Conservation (phyloP, 306 rosid species). For the Alnus glutinosa region DNA sequence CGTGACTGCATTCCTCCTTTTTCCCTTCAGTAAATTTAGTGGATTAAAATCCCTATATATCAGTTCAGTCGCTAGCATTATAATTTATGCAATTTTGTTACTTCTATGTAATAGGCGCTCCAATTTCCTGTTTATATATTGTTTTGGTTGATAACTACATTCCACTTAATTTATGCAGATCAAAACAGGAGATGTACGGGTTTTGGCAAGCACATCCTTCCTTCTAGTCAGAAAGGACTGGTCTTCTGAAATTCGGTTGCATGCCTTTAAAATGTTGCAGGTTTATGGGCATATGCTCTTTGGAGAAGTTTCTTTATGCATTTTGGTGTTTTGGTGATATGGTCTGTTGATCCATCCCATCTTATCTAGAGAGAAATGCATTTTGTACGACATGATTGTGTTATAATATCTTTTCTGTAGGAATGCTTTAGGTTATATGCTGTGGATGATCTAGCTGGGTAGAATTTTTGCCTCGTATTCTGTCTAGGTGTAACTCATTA, state of each 20-base stretch:
- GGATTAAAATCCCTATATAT: background rate
- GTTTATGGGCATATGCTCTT: constrained; percentile 40
- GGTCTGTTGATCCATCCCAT: background rate
- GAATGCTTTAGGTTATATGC: background rate
- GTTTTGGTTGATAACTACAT: constrained; percentile 10
- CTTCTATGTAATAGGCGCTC: background rate
- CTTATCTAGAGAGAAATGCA: background rate
- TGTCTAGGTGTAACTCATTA: background rate
- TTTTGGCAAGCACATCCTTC: constrained; percentile 73
- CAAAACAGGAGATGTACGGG: constrained; percentile 68
- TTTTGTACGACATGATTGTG: background rate
- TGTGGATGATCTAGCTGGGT: background rate
- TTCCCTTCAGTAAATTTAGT: background rate
- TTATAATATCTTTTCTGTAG: background rate
- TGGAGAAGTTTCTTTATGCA: constrained; percentile 6
- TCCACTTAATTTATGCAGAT: constrained; percentile 48
- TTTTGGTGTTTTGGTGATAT: background rate
- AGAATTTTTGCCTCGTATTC: background rate
- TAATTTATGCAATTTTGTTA: background rate
- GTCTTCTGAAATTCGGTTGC: constrained; percentile 95
- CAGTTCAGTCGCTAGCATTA: background rate
- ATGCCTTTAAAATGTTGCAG: constrained; percentile 95
- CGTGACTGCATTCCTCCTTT: background rate
- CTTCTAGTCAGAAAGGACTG: constrained; percentile 76
- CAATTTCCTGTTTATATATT: constrained; percentile 12